Percentiles rank a stretch among this genome's conserved stretches.
Evolutionary conservation across 768 basidiomycete genomes (phyloP).

Genomic region (Pisolithus albus): DNA sequence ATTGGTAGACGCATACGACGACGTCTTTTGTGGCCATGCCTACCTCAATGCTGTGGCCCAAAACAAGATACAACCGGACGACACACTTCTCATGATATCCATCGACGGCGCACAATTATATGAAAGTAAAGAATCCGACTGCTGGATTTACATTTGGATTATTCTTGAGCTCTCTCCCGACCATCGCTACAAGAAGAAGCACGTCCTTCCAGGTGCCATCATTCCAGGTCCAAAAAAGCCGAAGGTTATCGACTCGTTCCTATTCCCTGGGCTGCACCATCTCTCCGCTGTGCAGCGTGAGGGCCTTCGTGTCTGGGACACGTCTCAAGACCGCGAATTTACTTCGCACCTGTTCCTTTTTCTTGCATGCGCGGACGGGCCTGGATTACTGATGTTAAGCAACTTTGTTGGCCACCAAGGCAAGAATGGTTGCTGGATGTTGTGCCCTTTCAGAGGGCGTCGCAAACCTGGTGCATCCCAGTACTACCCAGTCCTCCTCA

Average conservation of each 20-base stretch:
- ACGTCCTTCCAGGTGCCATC: constrained; percentile 23
- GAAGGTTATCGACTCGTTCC: constrained; percentile 22
- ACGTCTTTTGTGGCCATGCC: background rate
- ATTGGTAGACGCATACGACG: background rate
- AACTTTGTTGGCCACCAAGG: constrained; percentile 33
- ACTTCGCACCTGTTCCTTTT: constrained; percentile 10
- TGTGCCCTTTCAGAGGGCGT: constrained; percentile 25
- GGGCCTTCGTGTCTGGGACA: constrained; percentile 18
- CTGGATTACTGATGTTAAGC: constrained; percentile 22
- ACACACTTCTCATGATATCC: constrained; percentile 30
- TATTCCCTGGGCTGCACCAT: constrained; percentile 12
- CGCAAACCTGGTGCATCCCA: constrained; percentile 24
- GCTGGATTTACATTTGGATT: constrained; percentile 26
- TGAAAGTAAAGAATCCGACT: constrained; percentile 23
- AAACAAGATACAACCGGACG: constrained; percentile 7
- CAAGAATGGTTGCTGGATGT: constrained; percentile 16
- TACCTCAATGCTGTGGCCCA: background rate
- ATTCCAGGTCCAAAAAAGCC: constrained; percentile 31
- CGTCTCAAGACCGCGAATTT: background rate
- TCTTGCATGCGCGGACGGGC: constrained; percentile 27
- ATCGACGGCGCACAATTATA: constrained; percentile 35
- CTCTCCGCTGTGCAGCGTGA: constrained; percentile 13
- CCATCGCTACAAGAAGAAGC: constrained; percentile 8
- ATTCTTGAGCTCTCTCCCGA: constrained; percentile 14
- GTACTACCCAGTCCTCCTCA: constrained; percentile 33